Conservation (phyloP, 768 basidiomycete genomes). For the Strobilomyces dryophilus region DNA sequence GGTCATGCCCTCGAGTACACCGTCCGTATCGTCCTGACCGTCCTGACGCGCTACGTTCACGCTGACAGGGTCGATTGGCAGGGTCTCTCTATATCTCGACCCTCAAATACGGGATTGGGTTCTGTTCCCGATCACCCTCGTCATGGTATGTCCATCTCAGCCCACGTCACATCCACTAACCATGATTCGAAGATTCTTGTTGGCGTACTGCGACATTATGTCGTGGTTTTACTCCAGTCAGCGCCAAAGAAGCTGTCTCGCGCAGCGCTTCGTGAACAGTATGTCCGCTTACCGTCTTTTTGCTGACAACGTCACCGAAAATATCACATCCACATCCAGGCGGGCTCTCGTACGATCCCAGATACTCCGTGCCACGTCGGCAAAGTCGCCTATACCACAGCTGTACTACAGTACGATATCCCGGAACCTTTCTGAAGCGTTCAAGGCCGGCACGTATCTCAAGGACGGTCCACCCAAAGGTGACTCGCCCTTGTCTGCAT, state of each 20-base stretch:
- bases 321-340: conserved; percentile 34
- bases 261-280: conserved; percentile 91
- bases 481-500: conserved; percentile 53
- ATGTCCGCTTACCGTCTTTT: conserved; percentile 30
- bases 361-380: conserved; percentile 76
- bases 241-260: conserved; percentile 76
- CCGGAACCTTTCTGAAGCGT: conserved; percentile 66
- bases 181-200: conserved; percentile 67
- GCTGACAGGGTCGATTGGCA: conserved; percentile 19
- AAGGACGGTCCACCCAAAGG: conserved; percentile 76
- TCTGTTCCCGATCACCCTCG: conserved; percentile 92
- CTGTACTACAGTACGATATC: conserved; percentile 72
- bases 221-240: conserved; percentile 80
- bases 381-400: conserved; percentile 78
- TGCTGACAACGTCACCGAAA: background rate
- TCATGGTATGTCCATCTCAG: conserved; percentile 65
- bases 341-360: conserved; percentile 79
- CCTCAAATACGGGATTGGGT: conserved; percentile 96
- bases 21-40: conserved; percentile 18
- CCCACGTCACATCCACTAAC: background rate
- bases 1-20: conserved; percentile 36
- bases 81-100: conserved; percentile 71
- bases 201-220: conserved; percentile 89
- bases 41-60: background rate
- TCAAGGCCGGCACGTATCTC: conserved; percentile 73